Evolutionary conservation across 495 filamentous ascomycete genomes (phyloP), one percentile per base, ranked within the genome.

Genomic region (Friedmanniomyces endolithicus): DNA sequence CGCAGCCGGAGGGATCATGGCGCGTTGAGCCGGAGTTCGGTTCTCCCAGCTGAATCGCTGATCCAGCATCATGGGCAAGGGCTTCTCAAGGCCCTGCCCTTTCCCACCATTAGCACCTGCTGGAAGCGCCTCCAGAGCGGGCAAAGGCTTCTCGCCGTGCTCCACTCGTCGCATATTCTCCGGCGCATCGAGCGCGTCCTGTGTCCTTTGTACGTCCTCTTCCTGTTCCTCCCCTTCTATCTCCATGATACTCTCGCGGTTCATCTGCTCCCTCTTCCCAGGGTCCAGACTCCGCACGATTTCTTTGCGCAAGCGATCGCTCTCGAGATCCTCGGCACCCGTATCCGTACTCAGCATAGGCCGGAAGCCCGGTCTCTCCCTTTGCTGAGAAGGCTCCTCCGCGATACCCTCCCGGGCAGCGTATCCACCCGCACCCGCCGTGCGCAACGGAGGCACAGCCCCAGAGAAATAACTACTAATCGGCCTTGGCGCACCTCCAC

Each of bases 201-300:
- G 55, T 19, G 50, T 49, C 22, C 55, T 17, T 24, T 48, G 55
- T 14, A 20, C 34, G 40, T 62, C 59, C n/a, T 57, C 55, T 14
- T 47, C 44, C 24, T 47, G 19, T 9, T 41, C 39, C 39, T 41
- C 16, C 39, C 19, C 39, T 16, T 6, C 2, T 19, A 16, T 19
- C 47, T 57, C 54, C 37, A 58, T 31, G 19, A 58, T 58, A 33
- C 50, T 53, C 27, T 58, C 48, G 9, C 55, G 11, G 27, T 58
- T 52, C 17, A 58, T 45, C 31, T 48, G 9, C 20, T 50, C 52
- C n/a, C 24, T 43, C 57, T 29, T 23, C 37, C 3, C 55, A 17
- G 80, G 76, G 60, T 77, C 88, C 12, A 92, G 68, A n/a, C 80
- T 85, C 34, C 78, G 79, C 24, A 89, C 85, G 33, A 94, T 94